Percentiles rank a stretch among this genome's conserved stretches.
Evolutionary conservation across 768 basidiomycete species (phyloP).

Genomic region (Mycena pura): DNA sequence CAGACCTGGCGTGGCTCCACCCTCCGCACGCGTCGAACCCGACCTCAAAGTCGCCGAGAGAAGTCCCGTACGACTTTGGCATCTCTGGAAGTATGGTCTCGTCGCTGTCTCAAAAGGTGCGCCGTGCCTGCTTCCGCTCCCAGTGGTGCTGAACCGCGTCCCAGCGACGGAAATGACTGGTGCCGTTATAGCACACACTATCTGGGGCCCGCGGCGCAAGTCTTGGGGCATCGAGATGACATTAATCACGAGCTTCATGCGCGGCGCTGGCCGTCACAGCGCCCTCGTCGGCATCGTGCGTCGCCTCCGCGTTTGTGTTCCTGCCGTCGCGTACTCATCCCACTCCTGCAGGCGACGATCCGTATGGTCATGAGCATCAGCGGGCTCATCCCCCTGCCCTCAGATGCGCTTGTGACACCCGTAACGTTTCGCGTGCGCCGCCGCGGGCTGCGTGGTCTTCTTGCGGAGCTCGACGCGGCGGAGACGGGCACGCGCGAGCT

Average conservation of each 20-base stretch:
- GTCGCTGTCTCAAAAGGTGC: slow-evolving; percentile 72
- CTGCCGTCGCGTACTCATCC: not conserved
- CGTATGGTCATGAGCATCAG: slow-evolving; percentile 76
- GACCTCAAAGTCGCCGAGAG: slow-evolving; percentile 65
- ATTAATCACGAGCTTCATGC: slow-evolving; percentile 82
- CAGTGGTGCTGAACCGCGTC: not conserved
- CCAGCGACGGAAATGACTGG: slow-evolving; percentile 57
- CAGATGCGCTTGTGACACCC: slow-evolving; percentile 93
- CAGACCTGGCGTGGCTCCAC: slow-evolving; percentile 71
- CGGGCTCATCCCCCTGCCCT: slow-evolving; percentile 84
- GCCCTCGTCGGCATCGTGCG: slow-evolving; percentile 83
- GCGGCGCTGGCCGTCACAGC: slow-evolving; percentile 82
- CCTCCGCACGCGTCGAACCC: slow-evolving; percentile 75
- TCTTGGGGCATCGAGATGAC: slow-evolving; percentile 98
- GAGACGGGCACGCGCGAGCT: slow-evolving; percentile 85
- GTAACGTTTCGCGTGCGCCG: slow-evolving; percentile 86
- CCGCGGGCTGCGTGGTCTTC: slow-evolving; percentile 79
- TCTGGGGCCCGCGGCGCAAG: slow-evolving; percentile 88
- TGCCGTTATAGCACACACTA: slow-evolving; percentile 78
- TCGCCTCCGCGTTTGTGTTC: slow-evolving; percentile 17
- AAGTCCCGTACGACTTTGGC: slow-evolving; percentile 66
- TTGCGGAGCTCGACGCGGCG: slow-evolving; percentile 71
- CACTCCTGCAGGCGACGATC: slow-evolving; percentile 51
- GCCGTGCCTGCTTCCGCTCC: slow-evolving; percentile 9
- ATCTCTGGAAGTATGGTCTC: slow-evolving; percentile 75